phyloP scores from a whole-genome alignment of 2,329 filamentous ascomycete species.

The Monilinia aucupariae region DNA sequence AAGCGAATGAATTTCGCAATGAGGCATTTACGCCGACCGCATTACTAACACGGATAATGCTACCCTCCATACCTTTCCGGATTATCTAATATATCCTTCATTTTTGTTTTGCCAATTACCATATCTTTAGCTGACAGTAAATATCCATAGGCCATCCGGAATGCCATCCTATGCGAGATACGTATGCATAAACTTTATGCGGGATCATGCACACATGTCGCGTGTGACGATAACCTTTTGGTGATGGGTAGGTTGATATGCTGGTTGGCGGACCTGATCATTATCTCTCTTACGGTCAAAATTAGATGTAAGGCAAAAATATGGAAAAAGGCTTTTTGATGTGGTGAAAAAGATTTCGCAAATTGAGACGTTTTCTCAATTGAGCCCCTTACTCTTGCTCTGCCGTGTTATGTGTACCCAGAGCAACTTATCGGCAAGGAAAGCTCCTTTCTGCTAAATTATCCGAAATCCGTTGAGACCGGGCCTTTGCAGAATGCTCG shows the following conservation, averaged over 20 bases:
- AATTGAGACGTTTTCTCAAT: background rate
- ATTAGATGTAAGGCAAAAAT: background rate
- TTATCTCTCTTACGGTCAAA: background rate
- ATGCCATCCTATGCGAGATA: background rate
- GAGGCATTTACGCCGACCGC: slow-evolving; percentile 1
- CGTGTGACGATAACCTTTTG: background rate
- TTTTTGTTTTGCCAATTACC: no score
- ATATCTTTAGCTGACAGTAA: background rate
- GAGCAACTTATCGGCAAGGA: background rate
- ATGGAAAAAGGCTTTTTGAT: background rate
- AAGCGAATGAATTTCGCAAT: background rate
- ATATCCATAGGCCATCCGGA: background rate
- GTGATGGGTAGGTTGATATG: background rate
- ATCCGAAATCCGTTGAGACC: background rate
- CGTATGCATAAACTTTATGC: background rate
- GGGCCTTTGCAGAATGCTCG: background rate
- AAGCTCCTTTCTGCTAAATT: background rate
- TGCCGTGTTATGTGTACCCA: no score
- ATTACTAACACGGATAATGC: background rate
- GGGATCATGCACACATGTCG: background rate
- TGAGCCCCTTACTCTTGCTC: background rate
- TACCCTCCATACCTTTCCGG: background rate
- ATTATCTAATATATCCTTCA: background rate
- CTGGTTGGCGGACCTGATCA: no score
- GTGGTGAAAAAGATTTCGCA: background rate